Base-by-base conservation (phyloP, 163 green algal genomes). In the Volvox carteri region DNA sequence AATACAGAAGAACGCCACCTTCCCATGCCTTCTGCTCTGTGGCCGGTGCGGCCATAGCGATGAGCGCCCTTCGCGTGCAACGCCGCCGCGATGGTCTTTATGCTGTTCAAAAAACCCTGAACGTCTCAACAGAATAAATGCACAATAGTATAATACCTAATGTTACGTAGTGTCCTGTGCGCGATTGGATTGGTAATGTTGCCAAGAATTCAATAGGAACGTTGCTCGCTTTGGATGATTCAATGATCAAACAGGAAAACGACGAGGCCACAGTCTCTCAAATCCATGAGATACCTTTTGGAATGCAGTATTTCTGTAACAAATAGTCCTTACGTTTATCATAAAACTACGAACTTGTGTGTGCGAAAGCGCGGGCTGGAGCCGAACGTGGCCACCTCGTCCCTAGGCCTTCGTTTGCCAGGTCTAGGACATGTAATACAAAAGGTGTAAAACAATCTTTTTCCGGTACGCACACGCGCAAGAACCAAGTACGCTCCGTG, bases 1-100 rank as follows among this genome's bases (percentile, higher is more conserved):
- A 88, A 21, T 46, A 62, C 16, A 65, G 37, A 8, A 83, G 30
- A n/a, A 44, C 21, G 5, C 52, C 68, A 4, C 44, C 83, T 16
- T 79, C 67, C 81, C 81, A 87, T 60, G 68, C 44, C 81, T 72
- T 75, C 30, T 67, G 56, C 19, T 78, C 44, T 52, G 62, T 25
- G 6, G 80, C 37, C 35, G 80, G 21, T n/a, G 80, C 80, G 9
- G 80, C 80, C 78, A 86, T 86, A n/a, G 60, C 12, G n/a, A 41
- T 8, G 25, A 58, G 52, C 41, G 19, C 16, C 76, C 14, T 30
- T 52, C 44, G 50, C 33, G 39, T 65, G 73, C 48, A 84, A 84
- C 5, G 48, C 50, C 75, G 75, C 48, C 75, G 50, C 23, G 75
- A 84, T 35, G 41, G 14, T n/a, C 65, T 48, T 9, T 23, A 21